Conservation (phyloP, 2,329 filamentous ascomycete species). For the Cytospora piceicola region DNA sequence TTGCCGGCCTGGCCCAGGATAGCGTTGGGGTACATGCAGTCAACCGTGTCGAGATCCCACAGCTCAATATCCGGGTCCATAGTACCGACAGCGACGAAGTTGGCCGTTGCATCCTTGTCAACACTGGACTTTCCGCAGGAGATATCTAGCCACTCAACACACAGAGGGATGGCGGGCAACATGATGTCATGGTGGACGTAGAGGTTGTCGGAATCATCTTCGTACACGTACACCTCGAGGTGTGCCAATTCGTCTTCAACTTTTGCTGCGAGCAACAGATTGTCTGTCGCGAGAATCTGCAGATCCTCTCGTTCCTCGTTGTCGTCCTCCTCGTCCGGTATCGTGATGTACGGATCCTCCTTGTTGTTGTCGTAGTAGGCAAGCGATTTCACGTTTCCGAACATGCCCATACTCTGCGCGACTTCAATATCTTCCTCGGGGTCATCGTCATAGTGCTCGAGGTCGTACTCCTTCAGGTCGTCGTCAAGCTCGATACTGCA, state of each 20-base stretch:
- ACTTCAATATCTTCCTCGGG: constrained; percentile 63
- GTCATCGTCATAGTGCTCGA: constrained; percentile 94
- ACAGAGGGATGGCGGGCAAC: constrained; percentile 94
- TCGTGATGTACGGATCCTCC: constrained; percentile 94
- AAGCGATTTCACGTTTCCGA: constrained; percentile 91
- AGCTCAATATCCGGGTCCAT: constrained; percentile 99
- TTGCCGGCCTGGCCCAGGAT: constrained; percentile 79
- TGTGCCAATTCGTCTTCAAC: constrained; percentile 97
- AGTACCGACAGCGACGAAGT: constrained; percentile 93
- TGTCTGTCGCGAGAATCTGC: constrained; percentile 90
- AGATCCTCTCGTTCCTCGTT: constrained; percentile 90
- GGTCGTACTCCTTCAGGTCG: constrained; percentile 92
- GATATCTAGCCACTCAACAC: constrained; percentile 93
- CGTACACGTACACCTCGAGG: constrained; percentile 96
- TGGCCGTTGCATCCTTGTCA: constrained; percentile 71
- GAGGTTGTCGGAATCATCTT: constrained; percentile 91
- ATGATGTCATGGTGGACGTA: constrained; percentile 99
- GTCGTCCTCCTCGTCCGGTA: constrained; percentile 68
- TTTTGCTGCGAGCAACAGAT: constrained; percentile 87
- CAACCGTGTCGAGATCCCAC: constrained; percentile 94
- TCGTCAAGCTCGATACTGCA: constrained; percentile 67
- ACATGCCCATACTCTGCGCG: constrained; percentile 82
- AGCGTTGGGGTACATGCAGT: constrained; percentile 97
- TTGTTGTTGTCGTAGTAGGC: constrained; percentile 94
- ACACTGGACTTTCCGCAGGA: constrained; percentile 74